Evolutionary conservation across 2,329 filamentous ascomycete species (phyloP), one percentile per base, ranked within the genome.

Genomic region (Westerdykella ornata): DNA sequence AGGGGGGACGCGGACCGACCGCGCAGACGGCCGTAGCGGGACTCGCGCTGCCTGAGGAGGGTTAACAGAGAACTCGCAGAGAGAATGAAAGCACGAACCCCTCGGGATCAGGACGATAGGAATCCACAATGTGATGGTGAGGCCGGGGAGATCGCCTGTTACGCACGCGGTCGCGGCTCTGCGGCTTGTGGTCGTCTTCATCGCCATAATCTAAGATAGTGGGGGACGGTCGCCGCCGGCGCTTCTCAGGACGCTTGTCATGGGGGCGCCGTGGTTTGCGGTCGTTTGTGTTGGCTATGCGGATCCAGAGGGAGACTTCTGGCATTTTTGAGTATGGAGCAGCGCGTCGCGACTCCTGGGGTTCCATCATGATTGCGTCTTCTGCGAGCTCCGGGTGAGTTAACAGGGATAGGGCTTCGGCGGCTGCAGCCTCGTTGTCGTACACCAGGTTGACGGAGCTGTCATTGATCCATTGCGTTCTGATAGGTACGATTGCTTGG

Each of bases 391-490:
- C 76, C 46, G 71, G 61, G 48, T 77, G 58, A 12, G 72, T 69
- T 36, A 84, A 68, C 3, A 71, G 68, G 22, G 62, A 56, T 17
- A 84, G 68, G 15, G 79, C 80, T 38, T 72, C 63, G 4, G 71
- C 56, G 2, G 80, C 80, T 11, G 74, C 66, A 34, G 75, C 70
- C 11, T 71, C 59, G 28, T 69, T 73, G 42, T 72, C 71, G 68
- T 92, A 97, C 39, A 94, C 67, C 39, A 96, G 72, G 61, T 97
- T 97, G 47, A 88, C 87, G 0, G 88, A 90, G 5, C 80, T 82
- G 65, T 98, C 92, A 63, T 97, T 87, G 51, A 98, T 88, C 92
- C 92, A 98, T 68, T 97, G 88, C 48, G 96, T 73, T 46, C 57
- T 50, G 37, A 60, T 60, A 32, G 59, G 78, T 75, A 42, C 77